Base-by-base conservation (phyloP, 805 yeast genomes). In the Ogataea nonfermentans region DNA sequence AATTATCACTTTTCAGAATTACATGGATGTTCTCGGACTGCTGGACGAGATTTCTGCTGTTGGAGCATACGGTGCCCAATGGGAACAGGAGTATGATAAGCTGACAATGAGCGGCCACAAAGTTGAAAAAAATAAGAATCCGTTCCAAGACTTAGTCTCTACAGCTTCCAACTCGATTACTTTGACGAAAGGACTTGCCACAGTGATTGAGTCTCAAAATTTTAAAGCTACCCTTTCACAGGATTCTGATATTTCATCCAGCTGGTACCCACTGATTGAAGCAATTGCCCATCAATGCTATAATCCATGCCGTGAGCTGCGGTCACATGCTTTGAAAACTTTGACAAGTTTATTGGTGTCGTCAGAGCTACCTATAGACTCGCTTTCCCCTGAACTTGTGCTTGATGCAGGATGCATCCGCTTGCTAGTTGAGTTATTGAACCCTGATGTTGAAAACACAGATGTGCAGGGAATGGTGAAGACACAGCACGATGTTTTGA, bases 221-320 rank as follows among this genome's bases (percentile, higher is more conserved):
- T 69, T 71, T 44, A 41, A 36, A 24, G 30, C 34, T 7, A 52
- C 62, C n/a, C 42, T 57, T 19, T 62, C 59, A 4, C 55, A 62
- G 35, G 65, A 62, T 34, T 38, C 55, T 37, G 41, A 56, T 1
- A 61, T 61, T 30, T 53, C 65, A 14, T 51, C 55, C 9, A 51
- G 61, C 16, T 67, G 78, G 50, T 74, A 73, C 48, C 83, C 95
- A 1, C 67, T 86, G 44, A 69, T 84, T 20, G 91, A 87, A 56
- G 95, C 95, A 0, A 68, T 89, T 38, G 88, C 93, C 0, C 91
- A 84, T 53, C 96, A 90, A 59, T 85, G 96, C 57, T 74, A 84
- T 57, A 89, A 89, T 53, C 95, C 96, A 13, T 86, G 95, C 57
- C 68, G 86, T 19, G 89, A 85, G 54, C 67, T 89, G 9, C 68